Evolutionary conservation across 768 basidiomycete genomes (phyloP).

Genomic region (Podaxis sp.): DNA sequence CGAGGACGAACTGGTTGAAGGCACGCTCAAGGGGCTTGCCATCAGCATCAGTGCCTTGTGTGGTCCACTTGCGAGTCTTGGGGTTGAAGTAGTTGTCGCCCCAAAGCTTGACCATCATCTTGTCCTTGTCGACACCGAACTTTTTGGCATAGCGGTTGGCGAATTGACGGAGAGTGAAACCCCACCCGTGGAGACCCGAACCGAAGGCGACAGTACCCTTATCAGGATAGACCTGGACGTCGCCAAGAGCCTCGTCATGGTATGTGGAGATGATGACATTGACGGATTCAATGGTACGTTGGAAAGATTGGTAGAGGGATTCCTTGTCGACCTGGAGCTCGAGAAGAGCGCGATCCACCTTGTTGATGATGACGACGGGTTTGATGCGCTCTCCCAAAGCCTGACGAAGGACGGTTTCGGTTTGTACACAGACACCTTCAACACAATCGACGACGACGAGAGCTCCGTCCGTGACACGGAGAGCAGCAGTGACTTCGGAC

Average conservation of each 20-base stretch:
- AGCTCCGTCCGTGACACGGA: slow-evolving; percentile 99
- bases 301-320: slow-evolving; percentile 96
- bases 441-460: slow-evolving; percentile 99
- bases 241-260: slow-evolving; percentile 90
- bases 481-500: slow-evolving; percentile 98
- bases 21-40: slow-evolving; percentile 96
- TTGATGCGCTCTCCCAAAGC: slow-evolving; percentile 98
- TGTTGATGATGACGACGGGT: slow-evolving; percentile 99
- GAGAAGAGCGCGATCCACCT: slow-evolving; percentile 98
- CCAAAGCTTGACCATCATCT: slow-evolving; percentile 98
- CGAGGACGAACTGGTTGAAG: slow-evolving; percentile 97
- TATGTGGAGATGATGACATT: slow-evolving; percentile 99
- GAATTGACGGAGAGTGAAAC: slow-evolving; percentile 98
- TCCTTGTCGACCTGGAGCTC: slow-evolving; percentile 98
- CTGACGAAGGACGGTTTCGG: slow-evolving; percentile 98
- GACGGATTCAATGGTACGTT: slow-evolving; percentile 94
- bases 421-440: slow-evolving; percentile 99
- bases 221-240: slow-evolving; percentile 99
- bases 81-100: slow-evolving; percentile 99
- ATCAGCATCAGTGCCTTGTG: slow-evolving; percentile 68
- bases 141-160: slow-evolving; percentile 94
- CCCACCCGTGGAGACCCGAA: slow-evolving; percentile 99
- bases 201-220: slow-evolving; percentile 98
- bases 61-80: slow-evolving; percentile 93
- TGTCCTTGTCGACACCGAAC: slow-evolving; percentile 98